These are phyloP conservation scores for Lentinus polychrous DNA, from an alignment of 1,284 basidiomycete species.

Conservation along the genomic window DNA sequence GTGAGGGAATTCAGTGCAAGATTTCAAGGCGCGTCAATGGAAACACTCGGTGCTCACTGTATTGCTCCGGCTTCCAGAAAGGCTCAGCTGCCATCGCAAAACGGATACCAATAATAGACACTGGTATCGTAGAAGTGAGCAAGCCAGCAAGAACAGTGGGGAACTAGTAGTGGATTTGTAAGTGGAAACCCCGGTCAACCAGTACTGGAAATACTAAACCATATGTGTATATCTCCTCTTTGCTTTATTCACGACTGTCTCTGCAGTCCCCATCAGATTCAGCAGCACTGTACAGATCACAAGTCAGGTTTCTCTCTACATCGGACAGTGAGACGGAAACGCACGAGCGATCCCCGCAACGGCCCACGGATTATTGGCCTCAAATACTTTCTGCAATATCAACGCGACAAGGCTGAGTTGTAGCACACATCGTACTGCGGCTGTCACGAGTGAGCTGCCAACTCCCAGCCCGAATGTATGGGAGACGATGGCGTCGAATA, in stretches of 20 bases:
- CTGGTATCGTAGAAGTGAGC: conserved; percentile 71
- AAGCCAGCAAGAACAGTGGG: conserved; percentile 61
- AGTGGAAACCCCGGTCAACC: not conserved
- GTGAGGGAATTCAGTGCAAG: not conserved
- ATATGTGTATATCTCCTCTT: conserved; percentile 69
- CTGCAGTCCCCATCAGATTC: conserved; percentile 67
- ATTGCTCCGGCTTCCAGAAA: conserved; percentile 80
- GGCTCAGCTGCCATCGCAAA: conserved; percentile 73
- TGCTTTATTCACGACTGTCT: conserved; percentile 67
- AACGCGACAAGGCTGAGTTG: conserved; percentile 72
- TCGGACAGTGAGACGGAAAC: conserved; percentile 20
- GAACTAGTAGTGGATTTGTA: conserved; percentile 45
- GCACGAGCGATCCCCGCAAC: conserved; percentile 67
- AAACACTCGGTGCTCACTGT: conserved; percentile 40
- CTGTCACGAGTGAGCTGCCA: conserved; percentile 59
- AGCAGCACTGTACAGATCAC: conserved; percentile 41
- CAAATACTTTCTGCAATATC: conserved; percentile 69
- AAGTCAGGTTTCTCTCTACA: conserved; percentile 2
- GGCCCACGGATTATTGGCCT: conserved; percentile 64
- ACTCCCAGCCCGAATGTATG: conserved; percentile 59
- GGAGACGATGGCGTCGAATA: conserved; percentile 60
- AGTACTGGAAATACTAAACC: conserved; percentile 37
- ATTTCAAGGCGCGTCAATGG: conserved; percentile 20
- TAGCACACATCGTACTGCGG: conserved; percentile 66
- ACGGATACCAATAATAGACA: conserved; percentile 70